Evolutionary conservation across 768 basidiomycete genomes (phyloP), one percentile per base, ranked within the genome.

Genomic region (Lactarius vividus): DNA sequence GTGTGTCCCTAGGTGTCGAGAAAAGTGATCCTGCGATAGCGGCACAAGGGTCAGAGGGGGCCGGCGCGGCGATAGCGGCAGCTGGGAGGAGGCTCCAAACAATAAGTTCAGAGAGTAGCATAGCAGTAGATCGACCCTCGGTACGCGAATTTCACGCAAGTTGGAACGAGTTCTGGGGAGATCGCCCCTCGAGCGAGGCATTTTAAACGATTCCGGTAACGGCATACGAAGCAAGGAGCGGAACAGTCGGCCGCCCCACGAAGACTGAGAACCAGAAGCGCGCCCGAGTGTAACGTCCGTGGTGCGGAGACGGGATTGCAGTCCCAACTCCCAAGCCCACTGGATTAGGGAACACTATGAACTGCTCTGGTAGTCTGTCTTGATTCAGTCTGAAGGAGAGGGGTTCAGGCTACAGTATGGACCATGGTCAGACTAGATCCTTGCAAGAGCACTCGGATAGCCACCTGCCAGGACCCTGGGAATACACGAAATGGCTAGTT

Each of bases 271-370:
- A n/a, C 37, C 13, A 23, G 37, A 42, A 29, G 54, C 31, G 53
- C 37, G 2, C 13, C 23, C 35, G 13, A 46, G 42, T 28, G 28
- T 20, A 26, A 23, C 23, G 35, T 42, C 26, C 42, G 18, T 11
- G 46, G 5, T n/a, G 57, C 56, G 40, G 39, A 59, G 57, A 54
- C 31, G 52, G 20, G 31, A 20, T 16, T 23, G 40, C 29, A 23
- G 65, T 62, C 26, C 49, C 49, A 23, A 54, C 33, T 35, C 28
- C 16, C 46, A 29, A 35, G 46, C 37, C 18, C 35, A 20, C 55
- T 44, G 23, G 33, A 66, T 66, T 62, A 61, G 65, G 65, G 56
- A 61, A 66, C 49, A 9, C 35, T 26, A 53, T 58, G 11, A 29
- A 61, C 35, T 52, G n/a, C 29, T 28, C 54, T 9, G 28, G 16